Evolutionary conservation across 1,284 basidiomycete genomes (phyloP), one percentile per base, ranked within the genome.

Genomic region (Ceratobasidium sp.): DNA sequence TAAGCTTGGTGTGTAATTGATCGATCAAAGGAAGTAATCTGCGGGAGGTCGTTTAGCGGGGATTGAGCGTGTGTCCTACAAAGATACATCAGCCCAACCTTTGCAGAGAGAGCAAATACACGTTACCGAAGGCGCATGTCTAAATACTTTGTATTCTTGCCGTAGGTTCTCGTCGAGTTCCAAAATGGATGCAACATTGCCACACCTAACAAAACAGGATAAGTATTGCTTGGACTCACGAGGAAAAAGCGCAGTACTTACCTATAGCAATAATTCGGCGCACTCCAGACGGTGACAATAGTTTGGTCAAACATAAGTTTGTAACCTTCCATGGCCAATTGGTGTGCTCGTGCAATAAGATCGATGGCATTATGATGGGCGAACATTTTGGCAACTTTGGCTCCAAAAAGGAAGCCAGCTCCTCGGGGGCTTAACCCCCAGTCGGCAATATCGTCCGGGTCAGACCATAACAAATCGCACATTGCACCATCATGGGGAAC

Each of bases 401-500:
- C 89, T 53, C 96, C 96, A 78, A 99, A 99, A 48, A 98, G 85
- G 82, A 91, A 99, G 0, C 96, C 96, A 11, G 96, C 96, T 44
- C 96, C 96, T 76, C 96, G 87, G 3, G 96, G 96, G n/a, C 95
- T 97, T 76, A 99, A 84, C 44, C 96, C 95, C 96, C 96, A 98
- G 30, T 94, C 94, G 62, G 84, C 84, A 72, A 96, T 96, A 77
- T 97, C 94, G 79, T 99, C 96, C 44, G 96, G 97, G 84, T 99
- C 96, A 72, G 95, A 98, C 96, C 96, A 99, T 23, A 99, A 84
- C 6, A 99, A 83, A 81, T 99, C 97, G 79, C 96, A 99, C 96
- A 99, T 98, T 8, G 95, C 90, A 9, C 97, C 96, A 79, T 99
- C 96, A 80, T 99, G 97, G n/a, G 96, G 96, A 12, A 99, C 97